A percentile compares a stretch with the other conserved stretches of the same genome.
These are phyloP conservation scores for Rubroboletus satanas DNA, from an alignment of 768 basidiomycete genomes.

Conservation along the genomic window DNA sequence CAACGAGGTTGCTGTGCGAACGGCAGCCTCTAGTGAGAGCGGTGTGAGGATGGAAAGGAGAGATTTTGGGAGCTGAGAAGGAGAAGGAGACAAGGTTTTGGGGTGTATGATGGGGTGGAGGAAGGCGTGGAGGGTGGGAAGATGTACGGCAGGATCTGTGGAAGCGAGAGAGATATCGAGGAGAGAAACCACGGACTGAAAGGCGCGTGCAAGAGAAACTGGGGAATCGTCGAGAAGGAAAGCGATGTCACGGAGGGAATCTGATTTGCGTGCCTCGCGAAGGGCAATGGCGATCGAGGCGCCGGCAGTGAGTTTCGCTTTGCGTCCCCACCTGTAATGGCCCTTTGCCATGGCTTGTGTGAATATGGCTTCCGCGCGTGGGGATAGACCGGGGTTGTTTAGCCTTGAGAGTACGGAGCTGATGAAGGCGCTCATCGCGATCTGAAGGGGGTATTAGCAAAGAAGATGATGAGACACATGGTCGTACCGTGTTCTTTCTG, in stretches of 20 bases:
- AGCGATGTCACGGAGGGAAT: slow-evolving; percentile 66
- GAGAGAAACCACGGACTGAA: slow-evolving; percentile 47
- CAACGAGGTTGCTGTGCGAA: slow-evolving; percentile 41
- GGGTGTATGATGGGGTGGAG: slow-evolving; percentile 40
- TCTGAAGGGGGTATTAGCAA: slow-evolving; percentile 36
- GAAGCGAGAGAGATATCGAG: slow-evolving; percentile 52
- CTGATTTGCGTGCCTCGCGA: slow-evolving; percentile 65
- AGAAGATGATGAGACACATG: slow-evolving; percentile 11
- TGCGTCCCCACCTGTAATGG: slow-evolving; percentile 69
- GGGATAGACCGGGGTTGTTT: slow-evolving; percentile 54
- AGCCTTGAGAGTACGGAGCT: slow-evolving; percentile 55
- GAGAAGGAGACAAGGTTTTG: slow-evolving; percentile 20
- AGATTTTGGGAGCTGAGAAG: slow-evolving; percentile 31
- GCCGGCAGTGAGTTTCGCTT: slow-evolving; percentile 64
- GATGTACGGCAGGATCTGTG: slow-evolving; percentile 57
- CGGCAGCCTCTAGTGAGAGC: slow-evolving; percentile 38
- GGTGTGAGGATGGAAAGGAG: slow-evolving; percentile 37
- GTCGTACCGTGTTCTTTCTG: slow-evolving; percentile 57
- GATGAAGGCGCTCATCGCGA: slow-evolving; percentile 62
- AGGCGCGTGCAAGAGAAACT: slow-evolving; percentile 50
- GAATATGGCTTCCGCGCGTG: slow-evolving; percentile 67
- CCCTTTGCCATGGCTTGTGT: slow-evolving; percentile 59
- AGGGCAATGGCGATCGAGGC: slow-evolving; percentile 68
- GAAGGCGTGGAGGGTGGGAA: slow-evolving; percentile 54
- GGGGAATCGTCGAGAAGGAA: slow-evolving; percentile 55